Conservation (phyloP, 1,284 basidiomycete species). For the Puccinia hordei region DNA sequence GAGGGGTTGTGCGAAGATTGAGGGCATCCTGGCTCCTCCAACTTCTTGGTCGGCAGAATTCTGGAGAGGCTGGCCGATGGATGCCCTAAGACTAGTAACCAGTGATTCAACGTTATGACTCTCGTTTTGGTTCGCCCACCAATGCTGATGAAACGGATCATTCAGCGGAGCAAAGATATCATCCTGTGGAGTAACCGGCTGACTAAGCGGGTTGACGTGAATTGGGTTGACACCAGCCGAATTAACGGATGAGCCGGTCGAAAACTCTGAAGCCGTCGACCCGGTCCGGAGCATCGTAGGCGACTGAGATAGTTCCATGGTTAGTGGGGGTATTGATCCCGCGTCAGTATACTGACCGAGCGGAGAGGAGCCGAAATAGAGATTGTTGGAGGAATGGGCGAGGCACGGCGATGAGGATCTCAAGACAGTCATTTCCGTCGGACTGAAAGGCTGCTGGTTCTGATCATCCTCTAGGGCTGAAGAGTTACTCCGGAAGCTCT, state of each 20-base stretch:
- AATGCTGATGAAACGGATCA: slow-evolving; percentile 30
- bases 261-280: slow-evolving; percentile 28
- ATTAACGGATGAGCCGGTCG: slow-evolving; percentile 31
- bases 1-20: slow-evolving; percentile 32
- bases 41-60: slow-evolving; percentile 31
- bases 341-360: slow-evolving; percentile 28
- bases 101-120: slow-evolving; percentile 31
- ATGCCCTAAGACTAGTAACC: slow-evolving; percentile 19
- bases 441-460: slow-evolving; percentile 26
- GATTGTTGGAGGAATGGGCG: slow-evolving; percentile 21
- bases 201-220: slow-evolving; percentile 37
- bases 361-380: slow-evolving; percentile 39
- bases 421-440: slow-evolving; percentile 16
- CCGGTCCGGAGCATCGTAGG: slow-evolving; percentile 31
- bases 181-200: slow-evolving; percentile 30
- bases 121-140: slow-evolving; percentile 34
- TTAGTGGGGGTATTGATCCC: slow-evolving; percentile 28
- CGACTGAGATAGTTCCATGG: slow-evolving; percentile 24
- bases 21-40: slow-evolving; percentile 26
- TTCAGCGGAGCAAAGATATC: slow-evolving; percentile 28
- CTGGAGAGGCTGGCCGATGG: slow-evolving; percentile 22
- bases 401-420: slow-evolving; percentile 25
- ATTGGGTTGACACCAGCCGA: slow-evolving; percentile 39
- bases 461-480: slow-evolving; percentile 29
- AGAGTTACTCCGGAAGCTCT: slow-evolving; percentile 27